Evolutionary conservation across 1,284 basidiomycete genomes (phyloP).

Genomic region (Ceratobasidium sp.): DNA sequence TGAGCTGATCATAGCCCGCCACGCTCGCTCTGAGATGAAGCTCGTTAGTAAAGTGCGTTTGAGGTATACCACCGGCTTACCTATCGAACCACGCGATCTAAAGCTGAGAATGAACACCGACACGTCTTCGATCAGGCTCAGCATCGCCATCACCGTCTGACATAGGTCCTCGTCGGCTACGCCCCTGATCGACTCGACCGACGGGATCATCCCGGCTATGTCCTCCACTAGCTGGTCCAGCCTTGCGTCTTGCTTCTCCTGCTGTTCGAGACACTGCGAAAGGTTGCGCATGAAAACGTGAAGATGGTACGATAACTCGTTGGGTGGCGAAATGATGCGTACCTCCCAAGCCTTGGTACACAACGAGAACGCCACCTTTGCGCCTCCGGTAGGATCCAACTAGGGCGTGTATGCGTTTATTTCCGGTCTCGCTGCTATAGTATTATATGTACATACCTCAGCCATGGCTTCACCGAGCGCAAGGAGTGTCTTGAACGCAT

Average conservation of each 20-base stretch:
- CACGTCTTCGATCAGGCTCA: constrained; percentile 10
- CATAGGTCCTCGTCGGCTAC: not conserved
- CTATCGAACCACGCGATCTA: not conserved
- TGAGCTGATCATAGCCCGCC: not conserved
- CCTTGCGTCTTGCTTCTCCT: not conserved
- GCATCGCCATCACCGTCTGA: not conserved
- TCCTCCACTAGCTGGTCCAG: not conserved
- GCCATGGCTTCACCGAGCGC: not conserved
- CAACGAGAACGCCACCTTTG: no score
- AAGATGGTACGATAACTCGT: not conserved
- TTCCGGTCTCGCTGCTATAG: no score
- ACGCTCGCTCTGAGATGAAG: not conserved
- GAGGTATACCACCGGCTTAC: not conserved
- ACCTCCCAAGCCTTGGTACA: no score
- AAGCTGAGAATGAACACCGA: constrained; percentile 4
- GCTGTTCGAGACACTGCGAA: not conserved
- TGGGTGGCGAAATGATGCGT: no score
- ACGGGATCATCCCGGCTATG: not conserved
- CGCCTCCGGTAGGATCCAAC: no score
- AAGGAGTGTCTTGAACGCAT: not conserved
- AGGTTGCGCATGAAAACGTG: not conserved
- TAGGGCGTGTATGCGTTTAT: no score
- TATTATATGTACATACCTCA: constrained; percentile 5
- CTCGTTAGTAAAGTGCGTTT: not conserved
- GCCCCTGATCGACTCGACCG: not conserved